These are phyloP conservation scores for Colletotrichum costaricense DNA, from an alignment of 2,329 filamentous ascomycete species.

Conservation along the genomic window DNA sequence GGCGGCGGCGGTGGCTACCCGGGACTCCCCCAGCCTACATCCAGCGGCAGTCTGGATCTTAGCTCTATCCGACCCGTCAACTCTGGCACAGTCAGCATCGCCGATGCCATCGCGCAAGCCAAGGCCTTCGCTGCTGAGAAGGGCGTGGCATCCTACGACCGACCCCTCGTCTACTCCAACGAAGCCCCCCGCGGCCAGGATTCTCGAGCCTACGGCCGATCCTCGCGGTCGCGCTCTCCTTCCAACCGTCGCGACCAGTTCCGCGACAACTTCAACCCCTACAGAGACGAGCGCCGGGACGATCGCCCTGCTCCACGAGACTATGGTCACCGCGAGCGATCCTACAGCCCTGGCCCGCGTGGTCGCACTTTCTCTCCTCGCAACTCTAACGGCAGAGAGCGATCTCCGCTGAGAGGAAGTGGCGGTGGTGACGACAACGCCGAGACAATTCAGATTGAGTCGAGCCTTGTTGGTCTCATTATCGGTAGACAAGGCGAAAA, in stretches of 20 bases:
- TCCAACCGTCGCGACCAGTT: conserved; percentile 74
- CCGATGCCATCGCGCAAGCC: conserved; percentile 86
- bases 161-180: conserved; percentile 59
- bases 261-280: conserved; percentile 83
- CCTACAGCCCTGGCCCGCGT: conserved; percentile 74
- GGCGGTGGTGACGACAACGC: conserved; percentile 73
- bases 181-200: conserved; percentile 47
- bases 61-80: conserved; percentile 83
- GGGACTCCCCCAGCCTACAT: conserved; percentile 73
- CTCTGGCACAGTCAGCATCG: conserved; percentile 84
- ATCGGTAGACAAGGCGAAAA: conserved; percentile 94
- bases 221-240: conserved; percentile 80
- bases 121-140: conserved; percentile 85
- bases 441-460: conserved; percentile 89
- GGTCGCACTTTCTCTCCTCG: conserved; percentile 71
- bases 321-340: conserved; percentile 72
- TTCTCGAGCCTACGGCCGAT: conserved; percentile 62
- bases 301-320: conserved; percentile 66
- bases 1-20: conserved; percentile 51
- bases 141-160: conserved; percentile 74
- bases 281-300: conserved; percentile 82
- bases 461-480: conserved; percentile 87
- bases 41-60: conserved; percentile 82
- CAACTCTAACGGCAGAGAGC: conserved; percentile 64
- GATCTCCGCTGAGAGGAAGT: conserved; percentile 65